These are phyloP conservation scores for Sugiyamaella boreocaroliniensis DNA, from an alignment of 805 yeast species.

Conservation along the genomic window DNA sequence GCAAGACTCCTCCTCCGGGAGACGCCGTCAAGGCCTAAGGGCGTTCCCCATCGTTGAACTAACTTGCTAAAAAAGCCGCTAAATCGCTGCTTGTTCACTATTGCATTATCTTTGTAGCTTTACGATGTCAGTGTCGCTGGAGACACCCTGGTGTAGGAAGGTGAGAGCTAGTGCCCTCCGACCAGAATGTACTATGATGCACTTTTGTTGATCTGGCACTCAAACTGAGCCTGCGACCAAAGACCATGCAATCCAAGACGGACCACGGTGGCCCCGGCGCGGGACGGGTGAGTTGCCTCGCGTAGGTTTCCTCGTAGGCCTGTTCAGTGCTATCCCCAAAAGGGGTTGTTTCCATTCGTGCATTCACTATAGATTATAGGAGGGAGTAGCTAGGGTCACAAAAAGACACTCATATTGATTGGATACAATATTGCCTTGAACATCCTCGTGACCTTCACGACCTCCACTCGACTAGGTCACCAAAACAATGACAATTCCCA, in stretches of 20 bases:
- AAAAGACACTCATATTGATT: not conserved
- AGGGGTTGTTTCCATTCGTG: too few relatives aligned
- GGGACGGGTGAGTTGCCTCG: not conserved
- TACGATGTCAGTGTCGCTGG: constrained; percentile 16
- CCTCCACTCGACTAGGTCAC: too few relatives aligned
- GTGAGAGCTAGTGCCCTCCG: not conserved
- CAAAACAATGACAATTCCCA: too few relatives aligned
- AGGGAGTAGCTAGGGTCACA: not conserved
- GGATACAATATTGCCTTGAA: not conserved
- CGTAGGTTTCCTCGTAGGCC: not conserved
- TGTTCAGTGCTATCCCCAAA: too few relatives aligned
- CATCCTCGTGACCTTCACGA: not conserved
- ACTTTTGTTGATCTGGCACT: constrained; percentile 11
- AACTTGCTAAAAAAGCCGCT: too few relatives aligned
- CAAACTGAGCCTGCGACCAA: constrained; percentile 3
- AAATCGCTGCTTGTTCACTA: too few relatives aligned
- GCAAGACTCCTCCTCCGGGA: not conserved
- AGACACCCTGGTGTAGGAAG: constrained; percentile 12
- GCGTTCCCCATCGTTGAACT: too few relatives aligned
- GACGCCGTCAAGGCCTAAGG: not conserved
- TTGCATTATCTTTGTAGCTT: too few relatives aligned
- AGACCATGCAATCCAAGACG: constrained; percentile 9
- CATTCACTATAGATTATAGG: too few relatives aligned
- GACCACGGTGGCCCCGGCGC: not conserved
- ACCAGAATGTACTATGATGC: constrained; percentile 18